Percentiles rank a stretch among this genome's conserved stretches.
Conservation (phyloP, 257 asterid genomes). For the Marsdenia floribunda region DNA sequence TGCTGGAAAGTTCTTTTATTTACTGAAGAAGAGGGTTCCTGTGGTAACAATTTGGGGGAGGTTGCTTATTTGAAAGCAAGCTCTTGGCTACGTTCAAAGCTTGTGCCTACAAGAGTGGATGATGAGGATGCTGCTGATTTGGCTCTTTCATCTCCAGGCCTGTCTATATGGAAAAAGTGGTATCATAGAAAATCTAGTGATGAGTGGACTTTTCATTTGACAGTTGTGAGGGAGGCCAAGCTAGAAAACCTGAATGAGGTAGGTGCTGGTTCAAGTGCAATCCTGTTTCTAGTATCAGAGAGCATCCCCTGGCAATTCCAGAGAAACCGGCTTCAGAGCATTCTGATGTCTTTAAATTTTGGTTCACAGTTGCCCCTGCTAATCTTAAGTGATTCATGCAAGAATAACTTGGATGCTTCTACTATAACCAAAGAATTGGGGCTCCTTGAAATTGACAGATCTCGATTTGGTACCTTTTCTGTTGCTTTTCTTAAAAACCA, state of each 20-base stretch:
- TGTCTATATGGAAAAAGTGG: conserved; percentile 83
- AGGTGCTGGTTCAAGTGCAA: conserved; percentile 61
- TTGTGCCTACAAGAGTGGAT: conserved; percentile 36
- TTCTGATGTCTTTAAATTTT: conserved; percentile 47
- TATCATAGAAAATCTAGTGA: conserved; percentile 36
- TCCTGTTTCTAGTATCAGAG: conserved; percentile 64
- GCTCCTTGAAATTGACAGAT: conserved; percentile 50
- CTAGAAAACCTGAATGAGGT: conserved; percentile 37
- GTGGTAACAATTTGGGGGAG: conserved; percentile 18
- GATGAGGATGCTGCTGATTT: conserved; percentile 32
- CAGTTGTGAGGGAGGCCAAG: conserved; percentile 52
- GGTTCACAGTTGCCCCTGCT: conserved; percentile 76
- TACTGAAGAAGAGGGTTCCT: conserved; percentile 35
- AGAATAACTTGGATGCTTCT: conserved; percentile 38
- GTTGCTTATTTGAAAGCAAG: conserved; percentile 30
- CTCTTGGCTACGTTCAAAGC: conserved; percentile 80
- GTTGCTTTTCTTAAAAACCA: conserved; percentile 48
- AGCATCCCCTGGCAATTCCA: conserved; percentile 51
- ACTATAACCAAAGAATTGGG: conserved; percentile 41
- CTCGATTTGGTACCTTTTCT: conserved; percentile 32
- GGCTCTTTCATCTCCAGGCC: conserved; percentile 50
- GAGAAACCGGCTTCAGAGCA: conserved; percentile 53
- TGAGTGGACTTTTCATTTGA: conserved; percentile 56
- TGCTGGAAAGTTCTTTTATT: conserved; percentile 85
- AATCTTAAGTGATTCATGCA: conserved; percentile 47